Conservation (phyloP, 345 rosid genomes). For the Bruguiera gymnorhiza region DNA sequence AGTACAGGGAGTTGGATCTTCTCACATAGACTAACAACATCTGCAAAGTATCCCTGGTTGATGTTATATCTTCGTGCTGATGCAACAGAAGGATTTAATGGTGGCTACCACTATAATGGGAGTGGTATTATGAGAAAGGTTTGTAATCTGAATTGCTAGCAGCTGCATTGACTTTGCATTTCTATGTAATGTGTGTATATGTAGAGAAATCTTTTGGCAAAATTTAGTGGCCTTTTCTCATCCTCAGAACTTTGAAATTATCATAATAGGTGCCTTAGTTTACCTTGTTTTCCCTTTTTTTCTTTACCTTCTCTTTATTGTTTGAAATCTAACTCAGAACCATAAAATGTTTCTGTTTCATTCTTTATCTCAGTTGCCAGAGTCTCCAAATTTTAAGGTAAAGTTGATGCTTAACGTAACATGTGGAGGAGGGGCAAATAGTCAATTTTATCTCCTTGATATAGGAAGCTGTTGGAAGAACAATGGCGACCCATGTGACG, state of each 20-base stretch:
- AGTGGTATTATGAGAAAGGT: constrained; percentile 29
- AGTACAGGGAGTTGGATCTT: constrained; percentile 26
- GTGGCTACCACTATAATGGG: constrained; percentile 28
- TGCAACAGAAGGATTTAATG: constrained; percentile 25
- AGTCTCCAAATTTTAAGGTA: constrained; percentile 29
- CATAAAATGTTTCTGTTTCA: background rate
- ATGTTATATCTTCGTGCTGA: constrained; percentile 29
- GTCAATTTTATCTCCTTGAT: constrained; percentile 28
- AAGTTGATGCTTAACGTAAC: constrained; percentile 20
- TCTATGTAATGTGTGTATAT: no score
- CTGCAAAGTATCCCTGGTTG: constrained; percentile 25
- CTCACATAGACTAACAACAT: constrained; percentile 20
- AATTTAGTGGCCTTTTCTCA: background rate
- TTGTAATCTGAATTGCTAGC: constrained; percentile 7
- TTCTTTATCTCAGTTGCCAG: constrained; percentile 21
- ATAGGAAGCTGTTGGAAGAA: constrained; percentile 36
- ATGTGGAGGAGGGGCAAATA: constrained; percentile 23
- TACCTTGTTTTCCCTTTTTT: background rate
- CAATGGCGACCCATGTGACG: constrained; percentile 30
- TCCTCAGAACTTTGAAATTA: background rate
- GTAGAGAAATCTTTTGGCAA: no score
- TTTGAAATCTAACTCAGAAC: background rate
- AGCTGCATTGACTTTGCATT: background rate
- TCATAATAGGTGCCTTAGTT: background rate
- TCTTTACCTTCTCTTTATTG: background rate